phyloP scores from a whole-genome alignment of 23 red algal genomes.

The Chondrus crispus region DNA sequence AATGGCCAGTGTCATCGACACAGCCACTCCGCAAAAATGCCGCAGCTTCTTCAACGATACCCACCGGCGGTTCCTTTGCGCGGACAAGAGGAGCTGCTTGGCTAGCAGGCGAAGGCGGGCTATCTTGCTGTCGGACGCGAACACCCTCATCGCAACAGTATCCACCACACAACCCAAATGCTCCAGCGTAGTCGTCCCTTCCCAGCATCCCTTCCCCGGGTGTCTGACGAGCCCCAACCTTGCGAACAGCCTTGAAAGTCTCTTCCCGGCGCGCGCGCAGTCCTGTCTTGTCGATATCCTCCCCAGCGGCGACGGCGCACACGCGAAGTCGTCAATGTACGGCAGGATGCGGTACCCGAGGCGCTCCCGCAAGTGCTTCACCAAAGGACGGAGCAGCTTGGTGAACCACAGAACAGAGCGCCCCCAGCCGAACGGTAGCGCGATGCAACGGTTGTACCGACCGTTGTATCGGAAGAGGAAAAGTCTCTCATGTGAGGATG shows the following conservation, averaged over 20 bases:
- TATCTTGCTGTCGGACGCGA: background rate
- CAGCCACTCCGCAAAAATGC: background rate
- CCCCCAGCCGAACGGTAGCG: background rate
- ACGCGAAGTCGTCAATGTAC: slow-evolving; percentile 1
- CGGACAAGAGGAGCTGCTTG: background rate
- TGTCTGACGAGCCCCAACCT: background rate
- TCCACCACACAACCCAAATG: background rate
- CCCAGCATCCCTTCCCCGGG: slow-evolving; percentile 2
- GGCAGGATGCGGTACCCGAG: background rate
- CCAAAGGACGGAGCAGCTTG: background rate
- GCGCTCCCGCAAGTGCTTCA: background rate
- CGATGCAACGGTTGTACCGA: background rate
- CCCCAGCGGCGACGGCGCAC: background rate
- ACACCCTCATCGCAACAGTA: background rate
- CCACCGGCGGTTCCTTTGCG: background rate
- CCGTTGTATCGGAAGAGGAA: slow-evolving; percentile 6
- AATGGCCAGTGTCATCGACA: background rate
- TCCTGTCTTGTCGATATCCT: background rate
- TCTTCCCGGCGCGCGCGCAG: background rate
- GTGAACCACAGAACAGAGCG: background rate
- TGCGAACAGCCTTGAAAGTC: background rate
- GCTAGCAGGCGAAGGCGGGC: background rate
- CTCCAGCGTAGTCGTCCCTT: background rate
- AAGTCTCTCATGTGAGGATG: slow-evolving; percentile 11
- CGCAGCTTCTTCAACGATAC: background rate